These are phyloP conservation scores for Rhododendron mucronatum DNA, from an alignment of 148 eudicot species.

Conservation along the genomic window DNA sequence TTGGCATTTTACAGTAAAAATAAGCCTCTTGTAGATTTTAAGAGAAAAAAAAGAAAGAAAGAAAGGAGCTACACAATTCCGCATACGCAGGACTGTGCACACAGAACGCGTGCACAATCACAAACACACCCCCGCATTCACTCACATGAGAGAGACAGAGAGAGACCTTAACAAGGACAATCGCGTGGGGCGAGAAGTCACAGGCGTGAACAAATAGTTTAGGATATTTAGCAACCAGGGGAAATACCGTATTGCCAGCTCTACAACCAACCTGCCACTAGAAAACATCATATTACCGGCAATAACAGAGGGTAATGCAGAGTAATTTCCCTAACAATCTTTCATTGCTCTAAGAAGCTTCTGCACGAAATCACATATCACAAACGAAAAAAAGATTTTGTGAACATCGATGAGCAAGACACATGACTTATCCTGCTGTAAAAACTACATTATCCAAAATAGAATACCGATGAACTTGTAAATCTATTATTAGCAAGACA, in stretches of 20 bases:
- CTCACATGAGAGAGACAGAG: background rate
- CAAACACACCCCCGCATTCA: background rate
- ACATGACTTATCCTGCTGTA: background rate
- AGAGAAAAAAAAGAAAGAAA: too few relatives aligned
- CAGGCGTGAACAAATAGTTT: constrained; percentile 43
- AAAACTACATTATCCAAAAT: background rate
- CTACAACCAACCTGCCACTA: constrained; percentile 43
- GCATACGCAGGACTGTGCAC: too few relatives aligned
- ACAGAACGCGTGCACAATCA: background rate
- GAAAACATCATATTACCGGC: background rate
- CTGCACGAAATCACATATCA: background rate
- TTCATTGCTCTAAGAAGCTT: background rate
- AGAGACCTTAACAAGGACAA: constrained; percentile 38
- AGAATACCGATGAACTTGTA: background rate
- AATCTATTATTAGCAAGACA: background rate
- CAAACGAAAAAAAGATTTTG: background rate
- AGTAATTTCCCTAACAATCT: too few relatives aligned
- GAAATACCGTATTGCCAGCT: constrained; percentile 48
- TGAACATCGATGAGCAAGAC: background rate
- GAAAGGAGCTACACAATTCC: background rate
- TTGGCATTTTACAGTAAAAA: background rate
- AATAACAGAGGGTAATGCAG: background rate
- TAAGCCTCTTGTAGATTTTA: background rate
- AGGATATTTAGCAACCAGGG: constrained; percentile 33
- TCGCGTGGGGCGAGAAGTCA: constrained; percentile 37